Percentiles rank a stretch among this genome's conserved stretches.
Evolutionary conservation across 306 rosid genomes (phyloP).

Genomic region (Gastrolobium bilobum): DNA sequence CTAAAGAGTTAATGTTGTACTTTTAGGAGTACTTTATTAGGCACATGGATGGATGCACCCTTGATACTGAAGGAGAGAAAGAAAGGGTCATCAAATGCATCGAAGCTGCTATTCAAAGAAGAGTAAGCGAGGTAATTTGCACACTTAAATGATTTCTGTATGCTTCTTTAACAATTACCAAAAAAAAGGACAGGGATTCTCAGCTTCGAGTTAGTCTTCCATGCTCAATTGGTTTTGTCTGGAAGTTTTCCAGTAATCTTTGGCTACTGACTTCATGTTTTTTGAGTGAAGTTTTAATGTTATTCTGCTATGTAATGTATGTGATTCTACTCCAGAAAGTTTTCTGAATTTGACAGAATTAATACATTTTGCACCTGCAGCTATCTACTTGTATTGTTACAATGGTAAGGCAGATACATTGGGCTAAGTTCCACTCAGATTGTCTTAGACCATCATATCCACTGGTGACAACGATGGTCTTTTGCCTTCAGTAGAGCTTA

Average conservation of each 20-base stretch:
- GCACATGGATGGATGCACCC: conserved; percentile 92
- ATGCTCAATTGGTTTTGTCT: conserved; percentile 11
- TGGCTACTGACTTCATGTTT: not conserved
- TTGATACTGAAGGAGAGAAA: conserved; percentile 87
- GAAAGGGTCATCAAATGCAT: conserved; percentile 90
- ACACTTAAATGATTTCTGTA: conserved; percentile 17
- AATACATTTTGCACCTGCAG: conserved; percentile 51
- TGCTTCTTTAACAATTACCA: conserved; percentile 27
- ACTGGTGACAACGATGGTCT: conserved; percentile 49
- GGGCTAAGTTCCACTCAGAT: conserved; percentile 51
- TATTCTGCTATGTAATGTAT: not conserved
- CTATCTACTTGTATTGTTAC: conserved; percentile 48
- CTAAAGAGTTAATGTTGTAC: conserved; percentile 38
- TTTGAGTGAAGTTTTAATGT: not conserved
- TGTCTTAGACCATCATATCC: conserved; percentile 50
- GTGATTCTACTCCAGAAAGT: conserved; percentile 20
- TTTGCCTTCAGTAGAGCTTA: conserved; percentile 51
- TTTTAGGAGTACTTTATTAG: conserved; percentile 82
- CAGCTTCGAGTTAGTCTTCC: conserved; percentile 15
- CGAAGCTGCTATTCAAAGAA: conserved; percentile 90
- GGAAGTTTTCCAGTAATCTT: not conserved
- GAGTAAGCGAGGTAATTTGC: conserved; percentile 84
- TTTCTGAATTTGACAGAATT: conserved; percentile 44
- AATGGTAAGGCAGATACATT: conserved; percentile 42
- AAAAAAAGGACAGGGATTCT: not conserved